Evolutionary conservation across 768 basidiomycete species (phyloP), one percentile per base, ranked within the genome.

Genomic region (Boletus vermiculosoides): DNA sequence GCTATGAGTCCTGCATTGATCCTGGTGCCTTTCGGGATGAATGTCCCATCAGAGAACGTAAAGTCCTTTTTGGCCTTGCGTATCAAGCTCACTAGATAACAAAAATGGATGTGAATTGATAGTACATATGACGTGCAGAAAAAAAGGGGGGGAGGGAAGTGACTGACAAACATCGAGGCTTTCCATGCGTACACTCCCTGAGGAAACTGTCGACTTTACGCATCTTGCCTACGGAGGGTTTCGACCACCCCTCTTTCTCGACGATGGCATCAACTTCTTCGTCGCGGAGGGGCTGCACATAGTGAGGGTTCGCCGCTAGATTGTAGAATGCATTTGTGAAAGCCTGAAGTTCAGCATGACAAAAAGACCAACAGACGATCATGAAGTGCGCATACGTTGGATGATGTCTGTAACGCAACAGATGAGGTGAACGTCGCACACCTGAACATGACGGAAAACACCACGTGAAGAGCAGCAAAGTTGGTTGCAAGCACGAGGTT

Each of bases 181-280:
- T 11, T 72, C 66, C 7, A 65, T 49, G 2, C 75, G 70, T 45
- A 68, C 59, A 6, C 63, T 76, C 76, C 50, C 67, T 72, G 45
- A 78, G 59, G 16, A 78, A 77, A 55, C 74, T 77, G 52, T 77
- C 75, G 10, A 76, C 53, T 60, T 71, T 73, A 63, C 61, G 65
- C 63, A 74, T 73, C 61, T 15, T 63, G 36, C 13, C 33, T 36
- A 48, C 70, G 16, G 41, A 70, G 12, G 7, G 4, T 62, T 6
- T 47, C 22, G 44, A 48, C 51, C 44, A 52, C 5, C 51, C 51
- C 11, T 48, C 51, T 5, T 18, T 33, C 31, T 48, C 16, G 12
- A 52, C 31, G 30, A 52, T 48, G n/a, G 56, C 40, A 30, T 74
- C 71, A n/a, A 74, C 64, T 55, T 79, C 78, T 45, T 73, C 66